Conservation (phyloP, 768 basidiomycete genomes). For the Termitomyces bulborhizus region DNA sequence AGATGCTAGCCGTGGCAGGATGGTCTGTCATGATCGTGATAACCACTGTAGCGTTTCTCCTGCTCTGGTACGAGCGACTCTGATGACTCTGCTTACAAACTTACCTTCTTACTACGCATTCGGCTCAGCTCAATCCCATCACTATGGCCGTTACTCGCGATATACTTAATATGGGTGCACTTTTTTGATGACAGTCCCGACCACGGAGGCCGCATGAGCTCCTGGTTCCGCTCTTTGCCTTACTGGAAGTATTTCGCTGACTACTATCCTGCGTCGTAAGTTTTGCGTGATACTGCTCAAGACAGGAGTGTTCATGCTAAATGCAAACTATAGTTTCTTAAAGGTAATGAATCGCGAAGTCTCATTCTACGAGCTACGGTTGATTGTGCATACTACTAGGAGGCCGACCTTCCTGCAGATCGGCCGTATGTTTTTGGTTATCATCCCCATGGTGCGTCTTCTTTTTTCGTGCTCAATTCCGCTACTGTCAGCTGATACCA, state of each 20-base stretch:
- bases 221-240: constrained; percentile 63
- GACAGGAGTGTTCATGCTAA: constrained; percentile 8
- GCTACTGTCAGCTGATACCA: constrained; percentile 6
- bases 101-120: not conserved
- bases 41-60: constrained; percentile 58
- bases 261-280: constrained; percentile 86
- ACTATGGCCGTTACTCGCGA: constrained; percentile 77
- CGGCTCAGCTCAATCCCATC: constrained; percentile 72
- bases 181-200: constrained; percentile 76
- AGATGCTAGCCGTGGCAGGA: constrained; percentile 82
- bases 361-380: constrained; percentile 4
- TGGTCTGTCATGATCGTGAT: constrained; percentile 84
- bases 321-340: constrained; percentile 30
- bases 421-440: constrained; percentile 96
- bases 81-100: not conserved
- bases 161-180: constrained; percentile 75
- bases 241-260: constrained; percentile 92
- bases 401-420: constrained; percentile 86
- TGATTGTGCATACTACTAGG: constrained; percentile 38
- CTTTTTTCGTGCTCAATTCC: not conserved
- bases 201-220: constrained; percentile 60
- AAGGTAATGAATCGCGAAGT: constrained; percentile 32
- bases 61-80: constrained; percentile 63
- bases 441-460: constrained; percentile 83
- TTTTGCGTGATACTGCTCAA: constrained; percentile 22